phyloP scores from a whole-genome alignment of 2,329 filamentous ascomycete genomes.

The Leptodontidium sp. region DNA sequence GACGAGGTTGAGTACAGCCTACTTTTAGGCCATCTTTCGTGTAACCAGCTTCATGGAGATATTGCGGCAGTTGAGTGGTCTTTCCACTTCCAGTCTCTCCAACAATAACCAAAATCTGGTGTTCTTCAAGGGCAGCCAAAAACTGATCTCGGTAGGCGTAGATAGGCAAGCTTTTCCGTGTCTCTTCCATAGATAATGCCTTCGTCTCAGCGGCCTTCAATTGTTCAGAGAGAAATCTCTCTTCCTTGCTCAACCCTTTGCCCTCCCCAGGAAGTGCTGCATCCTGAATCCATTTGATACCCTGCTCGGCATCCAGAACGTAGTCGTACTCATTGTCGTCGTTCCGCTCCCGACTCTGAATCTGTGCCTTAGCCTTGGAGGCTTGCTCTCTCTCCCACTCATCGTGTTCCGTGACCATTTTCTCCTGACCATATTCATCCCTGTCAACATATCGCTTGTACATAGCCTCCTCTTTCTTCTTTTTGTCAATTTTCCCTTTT shows the following conservation, averaged over 20 bases:
- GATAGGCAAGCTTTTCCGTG: constrained; percentile 87
- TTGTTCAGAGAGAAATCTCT: constrained; percentile 79
- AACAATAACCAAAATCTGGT: constrained; percentile 90
- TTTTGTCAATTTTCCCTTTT: constrained; percentile 86
- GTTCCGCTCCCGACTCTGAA: constrained; percentile 75
- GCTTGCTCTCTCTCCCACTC: constrained; percentile 95
- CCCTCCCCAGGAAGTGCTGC: constrained; percentile 75
- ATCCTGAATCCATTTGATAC: constrained; percentile 85
- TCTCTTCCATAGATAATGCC: constrained; percentile 88
- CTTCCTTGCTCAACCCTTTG: constrained; percentile 77
- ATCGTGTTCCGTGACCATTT: constrained; percentile 91
- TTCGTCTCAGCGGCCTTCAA: constrained; percentile 90
- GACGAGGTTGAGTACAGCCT: constrained; percentile 91
- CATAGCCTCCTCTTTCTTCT: constrained; percentile 87
- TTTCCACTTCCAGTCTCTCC: constrained; percentile 96
- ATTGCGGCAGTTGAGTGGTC: constrained; percentile 94
- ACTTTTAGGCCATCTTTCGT: constrained; percentile 86
- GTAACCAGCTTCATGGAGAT: constrained; percentile 89
- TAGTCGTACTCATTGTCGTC: constrained; percentile 90
- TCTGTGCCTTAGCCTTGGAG: constrained; percentile 86
- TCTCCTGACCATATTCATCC: constrained; percentile 87
- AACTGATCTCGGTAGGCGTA: constrained; percentile 88
- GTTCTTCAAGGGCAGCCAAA: constrained; percentile 82
- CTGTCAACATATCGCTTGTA: constrained; percentile 90
- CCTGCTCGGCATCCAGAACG: constrained; percentile 88